phyloP scores from a whole-genome alignment of 768 basidiomycete genomes.

The Clathrus columnatus region DNA sequence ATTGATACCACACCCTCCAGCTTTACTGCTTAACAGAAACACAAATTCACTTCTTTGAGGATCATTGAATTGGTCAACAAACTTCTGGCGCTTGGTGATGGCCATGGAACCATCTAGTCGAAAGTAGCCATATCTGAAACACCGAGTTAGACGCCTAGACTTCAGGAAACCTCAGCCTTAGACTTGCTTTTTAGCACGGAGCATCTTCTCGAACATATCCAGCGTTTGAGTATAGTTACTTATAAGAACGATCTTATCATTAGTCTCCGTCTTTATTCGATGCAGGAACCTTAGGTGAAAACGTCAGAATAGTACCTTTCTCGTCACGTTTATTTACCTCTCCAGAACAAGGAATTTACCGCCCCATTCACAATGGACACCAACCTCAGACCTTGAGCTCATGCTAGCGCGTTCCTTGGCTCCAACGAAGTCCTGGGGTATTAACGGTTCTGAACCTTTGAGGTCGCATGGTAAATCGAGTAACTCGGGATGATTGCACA shows the following conservation, averaged over 20 bases:
- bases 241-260: constrained; percentile 93
- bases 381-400: constrained; percentile 3
- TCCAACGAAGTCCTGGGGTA: constrained; percentile 75
- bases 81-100: constrained; percentile 86
- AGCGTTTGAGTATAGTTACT: constrained; percentile 96
- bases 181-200: constrained; percentile 71
- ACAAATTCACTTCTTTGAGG: constrained; percentile 90
- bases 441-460: constrained; percentile 67
- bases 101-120: constrained; percentile 93
- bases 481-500: constrained; percentile 92
- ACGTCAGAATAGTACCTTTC: too few relatives aligned
- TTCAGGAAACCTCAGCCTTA: too few relatives aligned
- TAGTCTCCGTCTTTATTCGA: constrained; percentile 70
- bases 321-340: constrained; percentile 40
- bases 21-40: constrained; percentile 90
- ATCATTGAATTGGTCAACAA: constrained; percentile 94
- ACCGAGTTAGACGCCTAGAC: too few relatives aligned
- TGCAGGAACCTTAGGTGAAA: constrained; percentile 60
- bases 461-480: constrained; percentile 80
- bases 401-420: constrained; percentile 26
- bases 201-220: constrained; percentile 85
- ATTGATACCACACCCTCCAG: constrained; percentile 95
- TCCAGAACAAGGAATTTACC: constrained; percentile 94
- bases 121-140: constrained; percentile 89
- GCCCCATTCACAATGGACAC: constrained; percentile 72